Evolutionary conservation across 2,329 filamentous ascomycete genomes (phyloP), one percentile per base, ranked within the genome.

Genomic region (Verticillium klebahnii): DNA sequence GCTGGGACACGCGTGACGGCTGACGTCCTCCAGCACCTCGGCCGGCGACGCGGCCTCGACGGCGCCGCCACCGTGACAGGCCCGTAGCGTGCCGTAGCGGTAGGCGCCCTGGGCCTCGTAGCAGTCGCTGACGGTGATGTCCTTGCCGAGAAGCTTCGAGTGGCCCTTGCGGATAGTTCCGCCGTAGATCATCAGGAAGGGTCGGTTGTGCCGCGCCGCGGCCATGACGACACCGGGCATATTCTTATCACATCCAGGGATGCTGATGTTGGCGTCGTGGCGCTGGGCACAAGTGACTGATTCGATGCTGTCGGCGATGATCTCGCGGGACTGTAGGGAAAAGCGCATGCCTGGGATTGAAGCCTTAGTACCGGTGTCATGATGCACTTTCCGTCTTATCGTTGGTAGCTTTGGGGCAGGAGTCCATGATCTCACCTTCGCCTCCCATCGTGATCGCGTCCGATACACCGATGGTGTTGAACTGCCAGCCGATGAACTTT

Each of bases 231-330:
- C 89, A 66, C 93, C 93, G 0, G 93, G 93, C 94, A 97, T 97
- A 75, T 97, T 97, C 84, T 97, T 97, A 79, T 97, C 93, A 74
- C 93, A 97, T 12, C 93, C 93, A 0, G 93, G 93, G 68, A 97
- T 94, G 34, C 91, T 88, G 73, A 97, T 93, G 74, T 93, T 96
- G 62, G 93, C 94, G 73, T 97, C 94, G 75, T 97, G 92, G 68
- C 90, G 90, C 73, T 97, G 93, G 5, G 91, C 93, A 73, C 90
- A 94, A 1, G 93, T 97, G 50, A 97, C 91, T 2, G 91, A 93
- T 78, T 98, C 94, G 70, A 97, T 92, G 68, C 89, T 93, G 77
- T 98, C 93, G 65, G 93, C 93, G 67, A 98, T 97, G 66, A 97
- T 88, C 72, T 98, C 93, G 63, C 93, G 85, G 2, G 90, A 91